Percentiles rank a stretch among this genome's conserved stretches.
These are phyloP conservation scores for Sicyos baderoa DNA, from an alignment of 306 rosid species.

Conservation along the genomic window DNA sequence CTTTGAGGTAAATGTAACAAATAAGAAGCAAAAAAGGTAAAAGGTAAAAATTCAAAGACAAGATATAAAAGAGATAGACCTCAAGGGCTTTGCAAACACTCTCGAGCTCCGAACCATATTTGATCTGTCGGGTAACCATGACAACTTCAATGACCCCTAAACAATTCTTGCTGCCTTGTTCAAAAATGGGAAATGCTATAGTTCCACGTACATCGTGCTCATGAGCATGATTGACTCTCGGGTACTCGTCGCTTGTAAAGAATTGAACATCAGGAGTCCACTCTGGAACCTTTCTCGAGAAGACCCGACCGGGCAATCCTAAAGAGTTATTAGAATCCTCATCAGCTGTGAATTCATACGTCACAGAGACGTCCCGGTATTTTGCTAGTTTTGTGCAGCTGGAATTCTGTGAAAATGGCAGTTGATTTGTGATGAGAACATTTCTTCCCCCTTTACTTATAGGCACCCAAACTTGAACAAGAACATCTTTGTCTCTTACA, in stretches of 20 bases:
- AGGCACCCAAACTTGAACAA: slow-evolving; percentile 85
- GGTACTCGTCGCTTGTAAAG: slow-evolving; percentile 72
- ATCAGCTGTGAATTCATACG: slow-evolving; percentile 52
- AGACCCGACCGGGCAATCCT: slow-evolving; percentile 92
- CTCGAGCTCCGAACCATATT: slow-evolving; percentile 60
- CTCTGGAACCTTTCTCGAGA: slow-evolving; percentile 65
- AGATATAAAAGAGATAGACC: slow-evolving; percentile 41
- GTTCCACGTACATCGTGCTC: slow-evolving; percentile 63
- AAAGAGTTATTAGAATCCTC: slow-evolving; percentile 38
- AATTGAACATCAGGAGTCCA: slow-evolving; percentile 94
- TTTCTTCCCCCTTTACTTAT: slow-evolving; percentile 46
- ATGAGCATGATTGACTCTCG: slow-evolving; percentile 65
- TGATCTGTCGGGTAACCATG: slow-evolving; percentile 55
- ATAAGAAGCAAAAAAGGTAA: slow-evolving; percentile 3
- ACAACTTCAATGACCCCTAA: slow-evolving; percentile 91
- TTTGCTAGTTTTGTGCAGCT: slow-evolving; percentile 48
- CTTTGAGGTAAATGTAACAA: not conserved
- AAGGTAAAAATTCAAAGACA: not conserved
- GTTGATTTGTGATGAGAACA: slow-evolving; percentile 51
- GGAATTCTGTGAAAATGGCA: slow-evolving; percentile 48
- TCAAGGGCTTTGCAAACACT: slow-evolving; percentile 84
- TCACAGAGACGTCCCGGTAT: slow-evolving; percentile 55
- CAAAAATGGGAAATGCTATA: slow-evolving; percentile 80
- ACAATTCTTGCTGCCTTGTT: slow-evolving; percentile 62
- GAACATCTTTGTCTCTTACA: slow-evolving; percentile 57